A percentile compares a stretch with the other conserved stretches of the same genome.
Evolutionary conservation across 2,329 filamentous ascomycete species (phyloP).

Genomic region (Emericellopsis atlantica): DNA sequence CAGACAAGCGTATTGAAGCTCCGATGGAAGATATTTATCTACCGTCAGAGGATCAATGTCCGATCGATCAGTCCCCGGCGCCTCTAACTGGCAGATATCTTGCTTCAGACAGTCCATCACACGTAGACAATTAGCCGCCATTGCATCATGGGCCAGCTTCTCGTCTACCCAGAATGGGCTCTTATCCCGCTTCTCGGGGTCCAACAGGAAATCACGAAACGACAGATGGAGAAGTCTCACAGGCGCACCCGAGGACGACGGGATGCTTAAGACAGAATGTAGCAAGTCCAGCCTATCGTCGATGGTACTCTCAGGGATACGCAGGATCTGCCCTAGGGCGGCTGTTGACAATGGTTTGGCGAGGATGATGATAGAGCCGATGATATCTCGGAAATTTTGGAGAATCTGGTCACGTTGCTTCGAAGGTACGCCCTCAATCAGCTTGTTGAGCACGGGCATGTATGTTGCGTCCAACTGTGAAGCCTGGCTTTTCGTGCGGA

Average conservation of each 20-base stretch:
- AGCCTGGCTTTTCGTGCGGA: not conserved
- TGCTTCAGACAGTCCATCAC: not conserved
- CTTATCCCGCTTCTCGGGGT: not conserved
- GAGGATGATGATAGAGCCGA: slow-evolving; percentile 1
- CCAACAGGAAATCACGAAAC: slow-evolving; percentile 1
- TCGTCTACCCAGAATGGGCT: not conserved
- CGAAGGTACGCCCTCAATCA: not conserved
- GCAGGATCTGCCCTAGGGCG: not conserved
- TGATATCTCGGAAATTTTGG: not conserved
- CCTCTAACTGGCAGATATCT: not conserved
- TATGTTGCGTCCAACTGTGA: slow-evolving; percentile 4
- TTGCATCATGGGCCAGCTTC: not conserved
- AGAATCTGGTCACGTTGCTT: not conserved
- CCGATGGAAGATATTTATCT: not conserved
- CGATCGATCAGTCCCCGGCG: not conserved
- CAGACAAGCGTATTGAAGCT: slow-evolving; percentile 1
- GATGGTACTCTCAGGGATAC: not conserved
- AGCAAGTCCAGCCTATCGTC: not conserved
- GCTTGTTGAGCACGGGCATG: slow-evolving; percentile 2
- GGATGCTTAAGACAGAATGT: not conserved
- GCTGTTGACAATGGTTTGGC: not conserved
- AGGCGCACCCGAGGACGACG: not conserved
- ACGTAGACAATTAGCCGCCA: not conserved
- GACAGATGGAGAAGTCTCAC: not conserved
- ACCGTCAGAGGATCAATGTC: not conserved